phyloP scores from a whole-genome alignment of 2,329 filamentous ascomycete species.

The Cladosporium sp. region DNA sequence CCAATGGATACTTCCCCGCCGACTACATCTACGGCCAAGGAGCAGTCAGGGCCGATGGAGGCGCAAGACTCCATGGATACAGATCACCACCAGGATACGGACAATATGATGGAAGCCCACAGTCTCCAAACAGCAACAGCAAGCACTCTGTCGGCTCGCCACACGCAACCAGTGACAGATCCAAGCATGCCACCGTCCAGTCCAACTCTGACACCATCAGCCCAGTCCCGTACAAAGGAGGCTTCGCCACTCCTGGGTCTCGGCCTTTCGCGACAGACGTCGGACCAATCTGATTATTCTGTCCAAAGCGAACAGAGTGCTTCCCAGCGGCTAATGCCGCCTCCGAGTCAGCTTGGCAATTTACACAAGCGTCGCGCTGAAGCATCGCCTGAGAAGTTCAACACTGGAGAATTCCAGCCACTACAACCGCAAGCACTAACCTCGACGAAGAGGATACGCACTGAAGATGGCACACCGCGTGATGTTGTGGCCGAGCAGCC shows the following conservation, averaged over 20 bases:
- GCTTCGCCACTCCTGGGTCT: conserved; percentile 11
- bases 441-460: not conserved
- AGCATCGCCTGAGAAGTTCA: conserved; percentile 32
- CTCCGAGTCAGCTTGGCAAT: conserved; percentile 18
- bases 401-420: conserved; percentile 28
- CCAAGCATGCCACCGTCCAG: conserved; percentile 6
- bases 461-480: conserved; percentile 4
- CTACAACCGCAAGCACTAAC: conserved; percentile 13
- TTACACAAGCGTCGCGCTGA: conserved; percentile 31
- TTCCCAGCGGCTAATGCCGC: conserved; percentile 5
- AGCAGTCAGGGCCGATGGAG: not conserved
- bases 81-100: not conserved
- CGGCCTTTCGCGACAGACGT: conserved; percentile 14
- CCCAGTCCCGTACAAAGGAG: not conserved
- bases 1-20: not conserved
- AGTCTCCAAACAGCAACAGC: not conserved
- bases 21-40: conserved; percentile 4
- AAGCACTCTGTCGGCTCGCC: not conserved
- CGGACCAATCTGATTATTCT: not conserved
- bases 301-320: not conserved
- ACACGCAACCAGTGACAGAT: not conserved
- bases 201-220: not conserved
- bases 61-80: not conserved
- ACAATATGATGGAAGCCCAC: not conserved
- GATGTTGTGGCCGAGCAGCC: not conserved